Evolutionary conservation across 805 yeast genomes (phyloP).

Genomic region (Ogataea ramenticola): DNA sequence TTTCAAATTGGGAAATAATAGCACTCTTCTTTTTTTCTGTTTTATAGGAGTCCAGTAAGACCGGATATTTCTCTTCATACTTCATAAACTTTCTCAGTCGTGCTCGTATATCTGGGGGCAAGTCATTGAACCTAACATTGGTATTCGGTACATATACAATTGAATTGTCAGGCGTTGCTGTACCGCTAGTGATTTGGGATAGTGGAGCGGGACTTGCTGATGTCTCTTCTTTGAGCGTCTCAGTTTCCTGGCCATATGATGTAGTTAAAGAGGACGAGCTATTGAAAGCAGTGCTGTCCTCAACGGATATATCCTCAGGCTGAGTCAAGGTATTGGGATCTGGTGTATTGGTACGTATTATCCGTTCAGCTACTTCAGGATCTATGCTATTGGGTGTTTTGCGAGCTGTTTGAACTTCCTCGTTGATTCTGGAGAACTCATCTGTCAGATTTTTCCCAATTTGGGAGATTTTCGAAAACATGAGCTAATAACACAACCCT

Average conservation of each 20-base stretch:
- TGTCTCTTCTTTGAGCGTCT: neutral
- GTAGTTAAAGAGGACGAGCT: neutral
- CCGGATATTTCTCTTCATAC: constrained; percentile 88
- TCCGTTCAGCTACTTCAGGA: constrained; percentile 19
- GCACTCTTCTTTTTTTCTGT: constrained; percentile 63
- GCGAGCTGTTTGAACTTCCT: constrained; percentile 18
- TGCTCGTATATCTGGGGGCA: constrained; percentile 51
- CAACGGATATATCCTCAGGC: constrained; percentile 35
- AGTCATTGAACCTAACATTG: constrained; percentile 27
- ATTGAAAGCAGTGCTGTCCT: neutral
- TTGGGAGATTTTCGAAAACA: constrained; percentile 56
- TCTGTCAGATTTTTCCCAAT: constrained; percentile 57
- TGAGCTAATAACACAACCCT: constrained; percentile 9
- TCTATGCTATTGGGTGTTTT: constrained; percentile 14
- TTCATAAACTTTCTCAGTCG: constrained; percentile 71
- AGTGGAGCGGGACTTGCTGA: neutral
- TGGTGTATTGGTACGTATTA: constrained; percentile 39
- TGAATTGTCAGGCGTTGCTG: constrained; percentile 7
- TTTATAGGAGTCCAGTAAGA: constrained; percentile 77
- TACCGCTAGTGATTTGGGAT: neutral
- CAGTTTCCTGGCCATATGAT: neutral
- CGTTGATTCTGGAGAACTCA: constrained; percentile 37
- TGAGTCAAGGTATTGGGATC: constrained; percentile 36
- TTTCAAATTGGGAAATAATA: constrained; percentile 57
- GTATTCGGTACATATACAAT: constrained; percentile 18